phyloP scores from a whole-genome alignment of 768 basidiomycete genomes.

The Krasilnikovozyma curviuscula region DNA sequence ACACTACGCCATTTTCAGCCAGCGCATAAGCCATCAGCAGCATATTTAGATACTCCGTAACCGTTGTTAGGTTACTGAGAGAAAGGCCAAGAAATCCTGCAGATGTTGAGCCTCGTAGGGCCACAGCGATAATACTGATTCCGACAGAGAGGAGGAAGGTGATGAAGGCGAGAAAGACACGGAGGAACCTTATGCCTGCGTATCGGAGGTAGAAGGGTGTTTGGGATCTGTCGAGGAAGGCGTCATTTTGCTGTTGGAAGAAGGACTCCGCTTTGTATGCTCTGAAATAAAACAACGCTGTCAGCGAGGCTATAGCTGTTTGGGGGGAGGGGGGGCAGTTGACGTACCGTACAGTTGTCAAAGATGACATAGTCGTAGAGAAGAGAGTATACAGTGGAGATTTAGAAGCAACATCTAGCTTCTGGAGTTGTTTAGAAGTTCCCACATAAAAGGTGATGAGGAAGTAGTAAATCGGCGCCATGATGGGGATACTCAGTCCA shows the following conservation, averaged over 20 bases:
- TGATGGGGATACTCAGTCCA: not conserved
- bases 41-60: not conserved
- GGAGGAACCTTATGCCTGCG: not conserved
- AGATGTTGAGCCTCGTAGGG: not conserved
- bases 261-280: not conserved
- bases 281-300: no score
- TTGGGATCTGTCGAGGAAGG: not conserved
- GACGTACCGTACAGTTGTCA: conserved; percentile 1
- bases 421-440: conserved; percentile 4
- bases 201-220: conserved; percentile 2
- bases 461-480: not conserved
- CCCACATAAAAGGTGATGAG: conserved; percentile 4
- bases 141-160: no score
- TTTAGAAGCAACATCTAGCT: conserved; percentile 3
- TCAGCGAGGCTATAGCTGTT: no score
- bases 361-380: not conserved
- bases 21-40: not conserved
- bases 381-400: conserved; percentile 4
- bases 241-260: not conserved
- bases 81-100: conserved; percentile 2
- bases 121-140: not conserved
- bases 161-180: not conserved
- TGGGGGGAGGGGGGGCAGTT: no score
- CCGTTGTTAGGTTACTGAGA: not conserved
- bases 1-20: conserved; percentile 4